These are phyloP conservation scores for Keqinozyma sinolaborantium DNA, from an alignment of 1,139 yeast genomes.

Conservation along the genomic window DNA sequence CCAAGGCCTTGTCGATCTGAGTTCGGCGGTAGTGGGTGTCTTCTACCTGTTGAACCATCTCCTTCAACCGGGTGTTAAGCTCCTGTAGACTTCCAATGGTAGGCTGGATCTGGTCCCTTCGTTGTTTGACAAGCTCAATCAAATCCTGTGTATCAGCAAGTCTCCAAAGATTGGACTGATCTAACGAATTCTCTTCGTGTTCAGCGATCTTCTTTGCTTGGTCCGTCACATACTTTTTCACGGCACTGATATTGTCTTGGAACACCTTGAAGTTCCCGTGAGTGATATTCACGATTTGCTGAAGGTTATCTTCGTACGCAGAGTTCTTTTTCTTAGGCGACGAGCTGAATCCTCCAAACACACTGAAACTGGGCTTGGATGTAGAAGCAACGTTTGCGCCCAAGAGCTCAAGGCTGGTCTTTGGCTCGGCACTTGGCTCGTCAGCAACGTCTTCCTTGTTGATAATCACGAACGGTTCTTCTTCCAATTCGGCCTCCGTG, in stretches of 20 bases:
- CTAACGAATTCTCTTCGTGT: not conserved
- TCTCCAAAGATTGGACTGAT: not conserved
- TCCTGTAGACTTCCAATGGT: not conserved
- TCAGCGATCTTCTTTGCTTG: not conserved
- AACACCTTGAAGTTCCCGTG: slow-evolving; percentile 16
- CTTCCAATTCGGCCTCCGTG: not conserved
- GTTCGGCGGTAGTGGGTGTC: slow-evolving; percentile 4
- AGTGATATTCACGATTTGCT: slow-evolving; percentile 15
- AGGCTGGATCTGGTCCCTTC: not conserved
- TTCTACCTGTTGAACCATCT: slow-evolving; percentile 1
- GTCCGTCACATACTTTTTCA: slow-evolving; percentile 7
- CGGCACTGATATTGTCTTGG: slow-evolving; percentile 9
- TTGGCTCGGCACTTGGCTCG: slow-evolving; percentile 1
- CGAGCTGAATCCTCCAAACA: too few species aligned
- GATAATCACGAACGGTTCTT: not conserved
- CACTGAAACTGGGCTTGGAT: too few species aligned
- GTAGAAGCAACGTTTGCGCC: too few species aligned
- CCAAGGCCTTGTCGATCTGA: slow-evolving; percentile 9
- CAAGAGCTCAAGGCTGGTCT: not conserved
- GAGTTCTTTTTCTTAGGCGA: too few species aligned
- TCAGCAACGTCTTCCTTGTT: slow-evolving; percentile 2
- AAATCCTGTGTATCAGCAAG: not conserved
- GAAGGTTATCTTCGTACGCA: too few species aligned
- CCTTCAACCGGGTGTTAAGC: not conserved
- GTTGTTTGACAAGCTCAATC: not conserved